These are phyloP conservation scores for Backusella westeae DNA, from an alignment of 192 early-diverging fungal genomes.

Conservation along the genomic window DNA sequence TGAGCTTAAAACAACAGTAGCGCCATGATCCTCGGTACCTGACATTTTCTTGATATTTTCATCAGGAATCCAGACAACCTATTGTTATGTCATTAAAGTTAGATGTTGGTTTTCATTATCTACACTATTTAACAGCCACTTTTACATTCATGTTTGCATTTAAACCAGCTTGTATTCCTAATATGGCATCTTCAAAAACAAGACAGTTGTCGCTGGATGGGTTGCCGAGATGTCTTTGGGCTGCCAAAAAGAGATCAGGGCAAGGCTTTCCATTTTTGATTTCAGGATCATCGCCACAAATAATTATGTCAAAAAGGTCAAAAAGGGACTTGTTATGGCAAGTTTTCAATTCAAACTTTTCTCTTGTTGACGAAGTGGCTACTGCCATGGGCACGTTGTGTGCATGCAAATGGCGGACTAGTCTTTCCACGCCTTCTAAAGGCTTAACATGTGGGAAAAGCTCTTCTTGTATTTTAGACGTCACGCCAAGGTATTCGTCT, in stretches of 20 bases:
- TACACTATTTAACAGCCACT: conserved; percentile 5
- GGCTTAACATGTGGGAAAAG: conserved; percentile 64
- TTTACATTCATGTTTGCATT: conserved; percentile 76
- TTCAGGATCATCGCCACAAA: conserved; percentile 84
- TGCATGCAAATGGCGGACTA: conserved; percentile 71
- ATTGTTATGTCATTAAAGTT: neutral
- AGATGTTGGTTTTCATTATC: neutral
- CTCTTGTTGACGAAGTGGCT: conserved; percentile 80
- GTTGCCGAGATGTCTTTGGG: conserved; percentile 57
- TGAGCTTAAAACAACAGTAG: conserved; percentile 56
- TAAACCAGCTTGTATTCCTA: conserved; percentile 79
- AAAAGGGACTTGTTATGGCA: conserved; percentile 70
- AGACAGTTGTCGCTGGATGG: conserved; percentile 58
- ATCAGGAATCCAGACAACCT: conserved; percentile 91
- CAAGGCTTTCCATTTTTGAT: conserved; percentile 83
- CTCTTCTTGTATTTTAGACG: conserved; percentile 47
- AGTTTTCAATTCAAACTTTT: conserved; percentile 77
- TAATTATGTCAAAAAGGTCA: conserved; percentile 74
- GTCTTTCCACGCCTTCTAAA: conserved; percentile 64
- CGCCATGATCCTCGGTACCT: conserved; percentile 44
- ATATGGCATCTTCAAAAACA: conserved; percentile 91
- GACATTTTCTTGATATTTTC: conserved; percentile 44
- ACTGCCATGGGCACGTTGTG: conserved; percentile 79
- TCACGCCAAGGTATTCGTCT: conserved; percentile 76
- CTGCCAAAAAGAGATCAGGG: conserved; percentile 88